Evolutionary conservation across 441 rosid species (phyloP).

Genomic region (Lagerstroemia fauriei): DNA sequence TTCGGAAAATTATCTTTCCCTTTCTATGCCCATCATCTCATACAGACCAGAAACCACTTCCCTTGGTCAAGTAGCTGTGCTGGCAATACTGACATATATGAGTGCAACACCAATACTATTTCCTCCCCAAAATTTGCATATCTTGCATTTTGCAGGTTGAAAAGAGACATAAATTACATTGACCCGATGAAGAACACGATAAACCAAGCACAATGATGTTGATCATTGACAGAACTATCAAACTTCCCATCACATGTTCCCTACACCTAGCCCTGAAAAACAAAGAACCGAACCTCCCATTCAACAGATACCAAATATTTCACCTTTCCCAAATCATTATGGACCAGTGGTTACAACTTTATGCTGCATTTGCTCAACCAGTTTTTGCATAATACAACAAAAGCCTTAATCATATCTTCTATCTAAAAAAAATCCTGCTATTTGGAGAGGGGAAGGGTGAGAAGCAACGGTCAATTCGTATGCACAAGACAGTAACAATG

Average conservation of each 20-base stretch:
- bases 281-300: background rate
- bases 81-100: background rate
- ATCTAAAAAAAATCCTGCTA: background rate
- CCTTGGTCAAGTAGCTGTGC: background rate
- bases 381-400: background rate
- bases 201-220: background rate
- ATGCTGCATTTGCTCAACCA: too few species aligned
- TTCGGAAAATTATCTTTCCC: background rate
- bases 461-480: background rate
- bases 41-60: background rate
- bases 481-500: background rate
- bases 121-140: background rate
- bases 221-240: background rate
- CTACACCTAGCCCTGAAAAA: background rate
- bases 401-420: background rate
- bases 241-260: background rate
- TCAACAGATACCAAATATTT: background rate
- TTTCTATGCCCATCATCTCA: background rate
- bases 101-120: background rate
- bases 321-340: background rate
- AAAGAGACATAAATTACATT: background rate
- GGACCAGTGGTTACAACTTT: too few species aligned
- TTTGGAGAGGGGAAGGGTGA: background rate
- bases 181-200: background rate
- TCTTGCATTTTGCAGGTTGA: background rate